phyloP scores from a whole-genome alignment of 306 rosid genomes.

The Amphicarpaea edgeworthii region DNA sequence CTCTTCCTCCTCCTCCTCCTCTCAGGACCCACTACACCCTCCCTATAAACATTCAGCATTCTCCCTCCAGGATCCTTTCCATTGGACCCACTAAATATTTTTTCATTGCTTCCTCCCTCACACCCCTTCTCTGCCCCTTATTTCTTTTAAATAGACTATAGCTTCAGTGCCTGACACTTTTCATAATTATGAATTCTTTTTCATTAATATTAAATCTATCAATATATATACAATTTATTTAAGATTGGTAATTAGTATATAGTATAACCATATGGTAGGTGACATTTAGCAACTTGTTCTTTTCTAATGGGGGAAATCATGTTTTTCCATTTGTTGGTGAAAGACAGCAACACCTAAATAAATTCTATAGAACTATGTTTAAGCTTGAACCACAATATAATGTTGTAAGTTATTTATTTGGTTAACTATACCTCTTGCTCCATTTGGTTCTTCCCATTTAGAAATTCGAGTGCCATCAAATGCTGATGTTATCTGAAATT shows the following conservation, averaged over 20 bases:
- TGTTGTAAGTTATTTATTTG: slow-evolving; percentile 24
- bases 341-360: slow-evolving; percentile 26
- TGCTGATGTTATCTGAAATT: slow-evolving; percentile 81
- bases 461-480: slow-evolving; percentile 77
- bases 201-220: slow-evolving; percentile 21
- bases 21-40: not conserved
- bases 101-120: not conserved
- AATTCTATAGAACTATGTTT: slow-evolving; percentile 18
- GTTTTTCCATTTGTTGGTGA: slow-evolving; percentile 14
- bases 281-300: slow-evolving; percentile 8
- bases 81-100: slow-evolving; percentile 1
- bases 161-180: slow-evolving; percentile 1
- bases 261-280: not conserved
- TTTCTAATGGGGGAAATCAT: slow-evolving; percentile 20
- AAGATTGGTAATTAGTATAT: slow-evolving; percentile 13
- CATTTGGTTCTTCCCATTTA: slow-evolving; percentile 98
- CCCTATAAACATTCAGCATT: not conserved
- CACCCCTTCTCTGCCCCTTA: not conserved
- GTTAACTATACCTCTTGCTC: slow-evolving; percentile 75
- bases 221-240: slow-evolving; percentile 9
- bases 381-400: slow-evolving; percentile 17
- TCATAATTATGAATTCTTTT: slow-evolving; percentile 15
- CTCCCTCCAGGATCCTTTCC: not conserved
- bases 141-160: not conserved
- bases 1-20: not conserved